Percentiles rank a stretch among this genome's conserved stretches.
Conservation (phyloP, 1,284 basidiomycete species). For the Austroboletus sp. region DNA sequence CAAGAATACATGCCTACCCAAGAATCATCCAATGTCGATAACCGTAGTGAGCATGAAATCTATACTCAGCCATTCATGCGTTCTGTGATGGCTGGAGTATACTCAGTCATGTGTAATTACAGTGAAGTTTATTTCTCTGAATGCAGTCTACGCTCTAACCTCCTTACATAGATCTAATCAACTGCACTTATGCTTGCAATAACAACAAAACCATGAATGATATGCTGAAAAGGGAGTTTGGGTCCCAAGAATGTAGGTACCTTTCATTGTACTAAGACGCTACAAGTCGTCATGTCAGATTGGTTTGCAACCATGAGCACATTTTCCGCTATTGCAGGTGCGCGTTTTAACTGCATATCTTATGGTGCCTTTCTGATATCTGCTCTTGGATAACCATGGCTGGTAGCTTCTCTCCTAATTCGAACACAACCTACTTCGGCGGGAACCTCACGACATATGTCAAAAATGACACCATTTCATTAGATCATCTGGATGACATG, state of each 20-base stretch:
- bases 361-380: background rate
- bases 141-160: slow-evolving; percentile 5
- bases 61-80: slow-evolving; percentile 55
- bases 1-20: slow-evolving; percentile 37
- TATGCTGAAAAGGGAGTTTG: slow-evolving; percentile 53
- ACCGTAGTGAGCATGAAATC: slow-evolving; percentile 57
- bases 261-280: slow-evolving; percentile 1
- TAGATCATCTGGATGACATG: slow-evolving; percentile 58
- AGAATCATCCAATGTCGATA: slow-evolving; percentile 52
- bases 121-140: slow-evolving; percentile 35
- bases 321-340: slow-evolving; percentile 38
- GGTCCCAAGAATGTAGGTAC: slow-evolving; percentile 48
- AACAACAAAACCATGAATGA: slow-evolving; percentile 51
- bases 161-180: slow-evolving; percentile 31
- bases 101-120: slow-evolving; percentile 70
- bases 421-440: slow-evolving; percentile 39
- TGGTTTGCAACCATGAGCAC: slow-evolving; percentile 40
- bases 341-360: background rate
- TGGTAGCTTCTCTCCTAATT: slow-evolving; percentile 35
- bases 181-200: slow-evolving; percentile 49
- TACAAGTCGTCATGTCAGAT: slow-evolving; percentile 32
- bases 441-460: slow-evolving; percentile 39
- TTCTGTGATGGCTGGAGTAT: slow-evolving; percentile 48
- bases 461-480: slow-evolving; percentile 32
- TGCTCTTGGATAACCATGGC: slow-evolving; percentile 35